Evolutionary conservation across 2,329 filamentous ascomycete species (phyloP).

Genomic region (Didymella sp.): DNA sequence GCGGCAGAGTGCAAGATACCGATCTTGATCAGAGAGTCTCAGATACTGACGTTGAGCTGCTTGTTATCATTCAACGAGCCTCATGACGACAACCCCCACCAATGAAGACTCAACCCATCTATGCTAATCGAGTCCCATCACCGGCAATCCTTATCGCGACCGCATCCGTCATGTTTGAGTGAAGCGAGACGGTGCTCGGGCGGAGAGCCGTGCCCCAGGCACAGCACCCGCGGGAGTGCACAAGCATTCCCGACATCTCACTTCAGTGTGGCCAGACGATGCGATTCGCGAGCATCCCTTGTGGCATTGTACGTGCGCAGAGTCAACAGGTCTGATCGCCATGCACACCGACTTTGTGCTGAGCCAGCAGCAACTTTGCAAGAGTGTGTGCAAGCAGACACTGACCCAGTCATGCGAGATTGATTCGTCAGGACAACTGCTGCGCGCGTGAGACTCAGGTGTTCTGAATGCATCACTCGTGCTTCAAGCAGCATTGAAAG

Average conservation of each 20-base stretch:
- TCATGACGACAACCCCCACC: slow-evolving; percentile 11
- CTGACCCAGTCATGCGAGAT: neutral
- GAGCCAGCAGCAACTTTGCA: neutral
- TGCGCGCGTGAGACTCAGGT: slow-evolving; percentile 18
- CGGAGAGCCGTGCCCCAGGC: slow-evolving; percentile 24
- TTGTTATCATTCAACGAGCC: slow-evolving; percentile 9
- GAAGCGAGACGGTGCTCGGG: slow-evolving; percentile 15
- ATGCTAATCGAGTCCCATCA: neutral
- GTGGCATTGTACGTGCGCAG: slow-evolving; percentile 17
- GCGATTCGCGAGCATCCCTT: slow-evolving; percentile 18
- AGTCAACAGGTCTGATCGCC: slow-evolving; percentile 20
- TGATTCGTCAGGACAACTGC: neutral
- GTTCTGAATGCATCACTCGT: slow-evolving; percentile 17
- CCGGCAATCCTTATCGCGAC: slow-evolving; percentile 2
- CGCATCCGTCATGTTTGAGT: slow-evolving; percentile 10
- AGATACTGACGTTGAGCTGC: slow-evolving; percentile 1
- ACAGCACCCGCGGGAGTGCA: slow-evolving; percentile 21
- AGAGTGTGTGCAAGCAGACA: slow-evolving; percentile 2
- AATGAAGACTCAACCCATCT: neutral
- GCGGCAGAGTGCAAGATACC: slow-evolving; percentile 4
- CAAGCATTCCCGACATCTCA: slow-evolving; percentile 21
- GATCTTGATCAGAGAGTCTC: neutral
- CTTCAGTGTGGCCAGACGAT: slow-evolving; percentile 13
- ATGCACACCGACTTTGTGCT: slow-evolving; percentile 18
- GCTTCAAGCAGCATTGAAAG: slow-evolving; percentile 22